Percentiles rank a stretch among this genome's conserved stretches.
phyloP scores from a whole-genome alignment of 2,329 filamentous ascomycete genomes.

The Claviceps sp. region DNA sequence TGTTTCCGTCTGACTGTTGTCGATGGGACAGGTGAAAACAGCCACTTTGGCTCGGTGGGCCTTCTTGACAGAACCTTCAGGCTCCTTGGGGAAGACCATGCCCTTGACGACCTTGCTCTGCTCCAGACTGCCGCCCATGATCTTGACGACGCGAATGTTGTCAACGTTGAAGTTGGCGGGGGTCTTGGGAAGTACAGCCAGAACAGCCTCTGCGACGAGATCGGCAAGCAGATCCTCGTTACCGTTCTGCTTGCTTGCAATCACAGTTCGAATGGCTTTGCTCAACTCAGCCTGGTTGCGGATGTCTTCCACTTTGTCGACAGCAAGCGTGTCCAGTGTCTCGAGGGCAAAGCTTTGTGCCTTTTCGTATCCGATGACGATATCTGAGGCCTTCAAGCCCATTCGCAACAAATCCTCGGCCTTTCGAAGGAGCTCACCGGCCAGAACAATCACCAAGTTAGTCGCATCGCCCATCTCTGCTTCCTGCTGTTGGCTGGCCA shows the following conservation, averaged over 20 bases:
- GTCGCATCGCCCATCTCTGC: conserved; percentile 98
- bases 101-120: conserved; percentile 92
- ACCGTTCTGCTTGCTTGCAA: conserved; percentile 93
- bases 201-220: conserved; percentile 71
- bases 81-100: conserved; percentile 96
- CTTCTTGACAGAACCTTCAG: conserved; percentile 87
- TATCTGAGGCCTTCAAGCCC: conserved; percentile 97
- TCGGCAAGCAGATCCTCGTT: conserved; percentile 78
- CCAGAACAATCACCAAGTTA: conserved; percentile 90
- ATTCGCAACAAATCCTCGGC: conserved; percentile 92
- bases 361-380: conserved; percentile 90
- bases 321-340: conserved; percentile 71
- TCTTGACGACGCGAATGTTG: conserved; percentile 98
- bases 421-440: conserved; percentile 90
- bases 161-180: conserved; percentile 95
- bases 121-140: conserved; percentile 92
- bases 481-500: conserved; percentile 98
- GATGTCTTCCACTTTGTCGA: conserved; percentile 83
- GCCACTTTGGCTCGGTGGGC: conserved; percentile 87
- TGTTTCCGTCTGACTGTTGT: conserved; percentile 92
- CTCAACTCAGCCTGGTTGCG: conserved; percentile 68
- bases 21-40: conserved; percentile 92
- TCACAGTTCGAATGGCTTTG: conserved; percentile 91
- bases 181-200: conserved; percentile 91
- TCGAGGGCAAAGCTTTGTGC: conserved; percentile 81